Percentiles rank a stretch among this genome's conserved stretches.
These are phyloP conservation scores for Fusarium graminum DNA, from an alignment of 2,329 filamentous ascomycete species.

Conservation along the genomic window DNA sequence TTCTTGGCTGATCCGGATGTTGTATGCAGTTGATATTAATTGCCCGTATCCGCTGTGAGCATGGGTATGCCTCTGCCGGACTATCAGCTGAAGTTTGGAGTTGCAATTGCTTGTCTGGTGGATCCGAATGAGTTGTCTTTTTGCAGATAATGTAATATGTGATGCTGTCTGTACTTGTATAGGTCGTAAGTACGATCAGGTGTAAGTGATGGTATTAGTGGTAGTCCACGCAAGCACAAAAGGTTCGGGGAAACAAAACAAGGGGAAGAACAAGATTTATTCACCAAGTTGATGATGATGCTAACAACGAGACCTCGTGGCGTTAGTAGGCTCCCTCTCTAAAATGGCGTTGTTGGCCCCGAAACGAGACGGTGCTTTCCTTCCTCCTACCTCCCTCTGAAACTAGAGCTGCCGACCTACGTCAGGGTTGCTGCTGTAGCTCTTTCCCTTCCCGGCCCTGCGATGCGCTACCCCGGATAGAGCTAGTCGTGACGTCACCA, in stretches of 20 bases:
- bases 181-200: conserved; percentile 14
- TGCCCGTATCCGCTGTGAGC: conserved; percentile 12
- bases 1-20: conserved; percentile 27
- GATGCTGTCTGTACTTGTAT: conserved; percentile 1
- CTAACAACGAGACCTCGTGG: conserved; percentile 37
- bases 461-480: conserved; percentile 45
- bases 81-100: conserved; percentile 17
- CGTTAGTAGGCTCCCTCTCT: conserved; percentile 29
- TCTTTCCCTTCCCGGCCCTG: conserved; percentile 34
- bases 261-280: conserved; percentile 43
- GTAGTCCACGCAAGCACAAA: background rate
- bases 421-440: conserved; percentile 42
- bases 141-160: conserved; percentile 24
- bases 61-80: conserved; percentile 32
- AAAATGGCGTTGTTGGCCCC: conserved; percentile 39
- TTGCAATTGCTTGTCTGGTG: conserved; percentile 29
- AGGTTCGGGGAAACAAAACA: conserved; percentile 1
- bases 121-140: conserved; percentile 19
- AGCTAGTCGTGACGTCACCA: conserved; percentile 46
- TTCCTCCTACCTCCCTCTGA: conserved; percentile 3
- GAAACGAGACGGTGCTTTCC: conserved; percentile 41
- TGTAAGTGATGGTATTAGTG: conserved; percentile 11
- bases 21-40: conserved; percentile 26
- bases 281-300: conserved; percentile 38
- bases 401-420: conserved; percentile 26